phyloP scores from a whole-genome alignment of 2,329 filamentous ascomycete species.

The Cercospora berteroae region DNA sequence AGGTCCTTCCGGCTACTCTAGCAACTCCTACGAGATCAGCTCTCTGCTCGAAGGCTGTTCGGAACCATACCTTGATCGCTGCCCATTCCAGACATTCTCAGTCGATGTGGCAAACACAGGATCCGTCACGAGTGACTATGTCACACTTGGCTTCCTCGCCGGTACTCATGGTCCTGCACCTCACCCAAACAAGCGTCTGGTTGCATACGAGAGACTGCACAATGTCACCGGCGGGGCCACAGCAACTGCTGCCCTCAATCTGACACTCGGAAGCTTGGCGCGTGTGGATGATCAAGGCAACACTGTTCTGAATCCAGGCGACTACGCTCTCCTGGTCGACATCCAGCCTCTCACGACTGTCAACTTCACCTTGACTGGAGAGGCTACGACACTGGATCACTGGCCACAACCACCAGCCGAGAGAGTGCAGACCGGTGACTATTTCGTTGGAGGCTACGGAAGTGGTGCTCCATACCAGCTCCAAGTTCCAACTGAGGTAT shows the following conservation, averaged over 20 bases:
- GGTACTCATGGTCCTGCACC: slow-evolving; percentile 51
- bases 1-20: slow-evolving; percentile 13
- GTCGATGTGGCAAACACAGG: slow-evolving; percentile 53
- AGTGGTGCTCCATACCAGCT: slow-evolving; percentile 17
- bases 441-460: slow-evolving; percentile 36
- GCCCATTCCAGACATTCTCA: slow-evolving; percentile 44
- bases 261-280: slow-evolving; percentile 52
- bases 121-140: slow-evolving; percentile 51
- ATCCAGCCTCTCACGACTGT: slow-evolving; percentile 42
- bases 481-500: slow-evolving; percentile 12
- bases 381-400: slow-evolving; percentile 44
- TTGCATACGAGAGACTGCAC: slow-evolving; percentile 50
- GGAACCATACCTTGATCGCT: slow-evolving; percentile 43
- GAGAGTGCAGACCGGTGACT: slow-evolving; percentile 27
- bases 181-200: slow-evolving; percentile 54
- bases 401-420: slow-evolving; percentile 37
- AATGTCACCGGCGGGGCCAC: slow-evolving; percentile 28
- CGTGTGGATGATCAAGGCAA: slow-evolving; percentile 53
- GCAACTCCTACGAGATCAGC: slow-evolving; percentile 37
- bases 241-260: slow-evolving; percentile 39
- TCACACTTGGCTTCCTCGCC: slow-evolving; percentile 52
- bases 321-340: slow-evolving; percentile 51
- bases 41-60: slow-evolving; percentile 40
- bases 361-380: slow-evolving; percentile 51
- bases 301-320: slow-evolving; percentile 54